Percentiles rank a stretch among this genome's conserved stretches.
phyloP scores from a whole-genome alignment of 495 filamentous ascomycete genomes.

The Echria macrotheca region DNA sequence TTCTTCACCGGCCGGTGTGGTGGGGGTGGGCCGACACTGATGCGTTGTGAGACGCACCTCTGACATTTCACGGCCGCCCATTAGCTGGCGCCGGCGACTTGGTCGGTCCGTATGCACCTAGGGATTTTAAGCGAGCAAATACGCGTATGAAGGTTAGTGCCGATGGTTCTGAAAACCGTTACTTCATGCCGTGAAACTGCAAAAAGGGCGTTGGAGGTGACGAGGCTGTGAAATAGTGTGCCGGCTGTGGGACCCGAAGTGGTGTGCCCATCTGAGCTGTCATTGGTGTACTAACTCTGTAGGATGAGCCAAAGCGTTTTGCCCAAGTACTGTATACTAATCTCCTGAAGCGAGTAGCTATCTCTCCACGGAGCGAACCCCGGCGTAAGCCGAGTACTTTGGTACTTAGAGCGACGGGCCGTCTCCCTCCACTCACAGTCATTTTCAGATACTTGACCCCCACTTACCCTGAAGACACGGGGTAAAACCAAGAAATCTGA shows the following conservation, averaged over 20 bases:
- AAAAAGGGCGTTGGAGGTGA: not conserved
- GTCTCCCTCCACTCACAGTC: not conserved
- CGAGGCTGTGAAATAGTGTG: not conserved
- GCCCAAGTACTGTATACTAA: not conserved
- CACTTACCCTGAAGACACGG: not conserved
- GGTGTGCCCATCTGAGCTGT: not conserved
- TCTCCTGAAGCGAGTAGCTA: not conserved
- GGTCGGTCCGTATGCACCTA: not conserved
- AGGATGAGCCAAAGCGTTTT: not conserved
- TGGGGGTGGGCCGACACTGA: not conserved
- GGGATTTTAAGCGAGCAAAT: not conserved
- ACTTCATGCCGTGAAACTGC: not conserved
- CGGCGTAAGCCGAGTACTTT: not conserved
- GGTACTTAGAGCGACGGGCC: not conserved
- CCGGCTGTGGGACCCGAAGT: not conserved
- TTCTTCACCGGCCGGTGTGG: not conserved
- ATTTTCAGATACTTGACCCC: not conserved
- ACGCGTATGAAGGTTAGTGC: not conserved
- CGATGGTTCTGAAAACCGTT: not conserved
- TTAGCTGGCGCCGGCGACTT: not conserved
- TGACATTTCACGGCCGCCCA: not conserved
- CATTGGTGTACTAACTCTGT: not conserved
- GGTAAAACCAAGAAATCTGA: not conserved
- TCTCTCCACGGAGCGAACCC: not conserved
- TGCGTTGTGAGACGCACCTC: not conserved